These are phyloP conservation scores for Ophiostoma piceae DNA, from an alignment of 2,329 filamentous ascomycete genomes.

Conservation along the genomic window DNA sequence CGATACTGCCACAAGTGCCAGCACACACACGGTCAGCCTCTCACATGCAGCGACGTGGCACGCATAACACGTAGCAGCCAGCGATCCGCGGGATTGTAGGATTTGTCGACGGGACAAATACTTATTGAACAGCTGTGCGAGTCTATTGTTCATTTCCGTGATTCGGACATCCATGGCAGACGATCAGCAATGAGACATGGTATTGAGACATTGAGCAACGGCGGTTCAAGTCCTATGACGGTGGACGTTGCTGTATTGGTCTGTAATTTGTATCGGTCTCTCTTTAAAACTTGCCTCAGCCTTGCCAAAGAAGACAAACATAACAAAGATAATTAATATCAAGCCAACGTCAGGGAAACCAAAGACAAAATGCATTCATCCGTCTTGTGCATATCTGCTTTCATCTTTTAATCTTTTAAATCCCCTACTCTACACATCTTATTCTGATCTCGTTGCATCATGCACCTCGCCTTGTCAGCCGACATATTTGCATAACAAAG, in stretches of 20 bases:
- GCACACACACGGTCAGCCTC: conserved; percentile 23
- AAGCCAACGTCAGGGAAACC: too few relatives aligned
- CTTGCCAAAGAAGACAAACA: neutral
- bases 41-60: conserved; percentile 28
- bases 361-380: too few relatives aligned
- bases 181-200: neutral
- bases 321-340: neutral
- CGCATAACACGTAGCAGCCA: conserved; percentile 16
- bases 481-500: conserved; percentile 12
- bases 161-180: neutral
- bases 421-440: neutral
- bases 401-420: neutral
- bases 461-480: conserved; percentile 18
- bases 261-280: neutral
- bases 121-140: neutral
- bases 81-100: neutral
- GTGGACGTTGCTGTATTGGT: neutral
- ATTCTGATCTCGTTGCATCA: neutral
- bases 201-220: neutral
- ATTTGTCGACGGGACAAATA: too few relatives aligned
- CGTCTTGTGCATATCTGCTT: too few relatives aligned
- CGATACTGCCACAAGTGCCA: neutral
- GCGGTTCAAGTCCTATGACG: neutral
- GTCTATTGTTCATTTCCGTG: neutral
- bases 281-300: neutral